Percentiles rank a stretch among this genome's conserved stretches.
phyloP scores from a whole-genome alignment of 2,329 filamentous ascomycete genomes.

The Botrytis tulipae region DNA sequence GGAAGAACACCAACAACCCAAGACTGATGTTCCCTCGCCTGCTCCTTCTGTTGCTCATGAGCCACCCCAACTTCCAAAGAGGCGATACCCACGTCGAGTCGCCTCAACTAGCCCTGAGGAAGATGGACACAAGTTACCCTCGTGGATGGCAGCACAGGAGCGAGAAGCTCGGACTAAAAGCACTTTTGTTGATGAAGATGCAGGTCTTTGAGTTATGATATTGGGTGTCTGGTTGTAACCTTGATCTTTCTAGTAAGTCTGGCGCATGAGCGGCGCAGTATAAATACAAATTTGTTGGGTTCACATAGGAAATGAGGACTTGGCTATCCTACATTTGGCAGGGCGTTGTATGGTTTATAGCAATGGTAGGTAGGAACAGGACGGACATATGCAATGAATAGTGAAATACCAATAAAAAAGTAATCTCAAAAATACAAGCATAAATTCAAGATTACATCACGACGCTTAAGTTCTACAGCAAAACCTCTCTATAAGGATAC shows the following conservation, averaged over 20 bases:
- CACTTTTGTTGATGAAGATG: constrained; percentile 38
- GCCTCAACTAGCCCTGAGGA: constrained; percentile 38
- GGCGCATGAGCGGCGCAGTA: not conserved
- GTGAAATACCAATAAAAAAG: not conserved
- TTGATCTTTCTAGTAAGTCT: not conserved
- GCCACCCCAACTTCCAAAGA: constrained; percentile 32
- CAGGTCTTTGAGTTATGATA: constrained; percentile 24
- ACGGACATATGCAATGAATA: not conserved
- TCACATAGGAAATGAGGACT: not conserved
- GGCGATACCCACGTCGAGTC: constrained; percentile 29
- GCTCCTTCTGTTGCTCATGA: not conserved
- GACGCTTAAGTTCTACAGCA: not conserved
- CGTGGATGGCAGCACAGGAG: constrained; percentile 40
- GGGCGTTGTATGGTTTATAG: not conserved
- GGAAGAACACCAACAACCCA: constrained; percentile 16
- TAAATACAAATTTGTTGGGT: not conserved
- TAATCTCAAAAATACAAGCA: constrained; percentile 4
- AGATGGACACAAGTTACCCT: constrained; percentile 35
- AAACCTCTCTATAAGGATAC: no score
- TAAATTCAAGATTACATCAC: not conserved
- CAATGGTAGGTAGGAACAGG: not conserved
- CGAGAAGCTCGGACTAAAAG: constrained; percentile 39
- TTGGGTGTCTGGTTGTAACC: not conserved
- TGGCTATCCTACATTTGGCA: constrained; percentile 9
- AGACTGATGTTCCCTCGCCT: not conserved